phyloP scores from a whole-genome alignment of 371 early-diverging fungal species.

The Entomophthora muscae region DNA sequence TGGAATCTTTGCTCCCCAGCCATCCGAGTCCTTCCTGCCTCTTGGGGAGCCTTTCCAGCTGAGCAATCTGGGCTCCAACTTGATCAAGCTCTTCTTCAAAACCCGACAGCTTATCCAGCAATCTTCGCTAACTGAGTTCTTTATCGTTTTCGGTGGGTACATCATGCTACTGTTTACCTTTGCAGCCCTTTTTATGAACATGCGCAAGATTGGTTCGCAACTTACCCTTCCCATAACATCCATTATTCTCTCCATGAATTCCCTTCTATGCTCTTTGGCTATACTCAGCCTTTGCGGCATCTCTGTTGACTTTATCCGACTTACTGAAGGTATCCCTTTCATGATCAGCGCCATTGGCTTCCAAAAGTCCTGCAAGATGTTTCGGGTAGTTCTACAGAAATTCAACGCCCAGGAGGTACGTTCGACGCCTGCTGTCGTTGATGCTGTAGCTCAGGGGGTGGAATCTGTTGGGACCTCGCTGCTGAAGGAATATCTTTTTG shows the following conservation, averaged over 20 bases:
- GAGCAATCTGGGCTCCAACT: not conserved
- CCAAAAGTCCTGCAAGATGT: conserved; percentile 67
- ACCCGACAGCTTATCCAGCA: conserved; percentile 9
- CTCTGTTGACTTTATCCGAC: conserved; percentile 3
- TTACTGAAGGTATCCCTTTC: conserved; percentile 77
- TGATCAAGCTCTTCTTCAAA: conserved; percentile 1
- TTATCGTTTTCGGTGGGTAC: conserved; percentile 63
- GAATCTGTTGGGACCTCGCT: conserved; percentile 43
- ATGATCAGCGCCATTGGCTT: conserved; percentile 84
- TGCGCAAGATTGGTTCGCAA: conserved; percentile 73
- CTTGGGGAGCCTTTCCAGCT: not conserved
- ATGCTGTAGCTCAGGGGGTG: conserved; percentile 49
- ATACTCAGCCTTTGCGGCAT: conserved; percentile 39
- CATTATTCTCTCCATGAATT: conserved; percentile 27
- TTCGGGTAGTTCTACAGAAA: conserved; percentile 53
- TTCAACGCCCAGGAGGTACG: not conserved
- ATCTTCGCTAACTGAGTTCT: conserved; percentile 58
- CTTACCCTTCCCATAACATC: conserved; percentile 48
- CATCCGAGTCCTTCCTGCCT: not conserved
- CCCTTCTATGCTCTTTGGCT: conserved; percentile 58
- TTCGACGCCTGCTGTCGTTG: conserved; percentile 22
- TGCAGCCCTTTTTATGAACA: conserved; percentile 59
- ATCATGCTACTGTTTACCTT: conserved; percentile 74
- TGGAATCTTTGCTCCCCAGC: conserved; percentile 1
- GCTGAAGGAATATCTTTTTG: conserved; percentile 61